phyloP scores from a whole-genome alignment of 2,329 filamentous ascomycete species.

The Pseudogymnoascus sp. region DNA sequence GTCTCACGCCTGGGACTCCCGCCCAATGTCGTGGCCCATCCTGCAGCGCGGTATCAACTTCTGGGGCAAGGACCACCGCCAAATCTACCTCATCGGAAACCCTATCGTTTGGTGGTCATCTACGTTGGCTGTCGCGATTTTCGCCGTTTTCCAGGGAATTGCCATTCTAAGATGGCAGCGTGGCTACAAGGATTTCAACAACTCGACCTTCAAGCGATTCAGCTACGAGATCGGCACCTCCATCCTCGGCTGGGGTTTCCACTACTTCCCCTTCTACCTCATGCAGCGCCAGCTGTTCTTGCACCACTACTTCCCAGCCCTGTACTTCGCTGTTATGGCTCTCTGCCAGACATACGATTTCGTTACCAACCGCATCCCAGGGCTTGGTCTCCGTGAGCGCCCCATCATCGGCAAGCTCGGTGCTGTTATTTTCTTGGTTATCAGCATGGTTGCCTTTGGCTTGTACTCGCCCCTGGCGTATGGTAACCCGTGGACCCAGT shows the following conservation, averaged over 20 bases:
- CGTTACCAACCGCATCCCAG: slow-evolving; percentile 61
- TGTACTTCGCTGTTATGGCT: slow-evolving; percentile 89
- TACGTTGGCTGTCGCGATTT: slow-evolving; percentile 67
- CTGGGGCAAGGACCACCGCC: slow-evolving; percentile 89
- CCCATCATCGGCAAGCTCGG: slow-evolving; percentile 68
- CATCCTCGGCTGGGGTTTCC: slow-evolving; percentile 89
- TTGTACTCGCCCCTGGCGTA: slow-evolving; percentile 88
- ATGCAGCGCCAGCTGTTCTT: slow-evolving; percentile 98
- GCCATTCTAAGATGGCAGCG: slow-evolving; percentile 91
- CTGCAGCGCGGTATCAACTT: slow-evolving; percentile 96
- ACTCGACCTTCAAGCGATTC: slow-evolving; percentile 84
- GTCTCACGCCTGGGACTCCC: slow-evolving; percentile 96
- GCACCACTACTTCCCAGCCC: slow-evolving; percentile 95
- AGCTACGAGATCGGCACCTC: slow-evolving; percentile 92
- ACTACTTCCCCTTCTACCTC: slow-evolving; percentile 98
- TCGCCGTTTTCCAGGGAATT: slow-evolving; percentile 77
- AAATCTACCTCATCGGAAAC: slow-evolving; percentile 95
- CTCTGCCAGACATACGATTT: slow-evolving; percentile 89
- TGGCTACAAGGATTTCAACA: slow-evolving; percentile 77
- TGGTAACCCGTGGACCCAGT: slow-evolving; percentile 88
- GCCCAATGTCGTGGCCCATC: slow-evolving; percentile 86
- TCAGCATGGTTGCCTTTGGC: slow-evolving; percentile 68
- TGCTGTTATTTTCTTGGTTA: slow-evolving; percentile 63
- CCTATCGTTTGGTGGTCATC: slow-evolving; percentile 92
- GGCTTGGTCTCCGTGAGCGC: slow-evolving; percentile 59